Conservation (phyloP, 1,139 yeast genomes). For the Wickerhamomyces sp. region DNA sequence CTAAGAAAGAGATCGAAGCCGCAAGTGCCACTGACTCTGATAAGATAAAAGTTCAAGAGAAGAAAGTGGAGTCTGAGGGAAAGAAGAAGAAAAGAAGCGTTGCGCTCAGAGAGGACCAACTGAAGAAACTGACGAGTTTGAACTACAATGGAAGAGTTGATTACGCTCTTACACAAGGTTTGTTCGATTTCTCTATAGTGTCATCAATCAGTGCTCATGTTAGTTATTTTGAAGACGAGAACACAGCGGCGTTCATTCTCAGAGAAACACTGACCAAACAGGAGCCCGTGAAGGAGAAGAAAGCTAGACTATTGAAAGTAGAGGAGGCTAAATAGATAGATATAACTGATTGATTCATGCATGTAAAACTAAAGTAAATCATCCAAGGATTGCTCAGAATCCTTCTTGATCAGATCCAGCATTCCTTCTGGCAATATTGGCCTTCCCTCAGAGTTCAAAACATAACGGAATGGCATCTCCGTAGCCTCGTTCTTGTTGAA, state of each 20-base stretch:
- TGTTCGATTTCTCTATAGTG: constrained; percentile 71
- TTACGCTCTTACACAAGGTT: constrained; percentile 72
- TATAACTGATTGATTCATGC: no score
- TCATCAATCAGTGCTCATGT: constrained; percentile 85
- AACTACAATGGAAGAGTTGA: constrained; percentile 78
- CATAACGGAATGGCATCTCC: constrained; percentile 96
- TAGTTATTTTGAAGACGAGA: constrained; percentile 81
- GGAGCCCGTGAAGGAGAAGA: constrained; percentile 11
- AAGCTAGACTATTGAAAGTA: constrained; percentile 3
- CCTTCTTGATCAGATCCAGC: constrained; percentile 79
- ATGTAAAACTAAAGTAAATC: constrained; percentile 29
- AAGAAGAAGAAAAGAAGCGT: constrained; percentile 21
- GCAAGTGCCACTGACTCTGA: constrained; percentile 9
- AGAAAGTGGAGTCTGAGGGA: constrained; percentile 19
- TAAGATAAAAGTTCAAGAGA: constrained; percentile 20
- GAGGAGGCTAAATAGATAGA: neutral
- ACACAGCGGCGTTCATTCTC: constrained; percentile 75
- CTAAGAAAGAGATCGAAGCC: neutral
- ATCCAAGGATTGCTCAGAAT: constrained; percentile 74
- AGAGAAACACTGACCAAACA: constrained; percentile 36
- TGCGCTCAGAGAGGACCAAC: constrained; percentile 28
- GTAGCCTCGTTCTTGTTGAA: constrained; percentile 87
- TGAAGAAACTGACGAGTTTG: constrained; percentile 35
- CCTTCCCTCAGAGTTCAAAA: constrained; percentile 51
- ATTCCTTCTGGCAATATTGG: constrained; percentile 92